A percentile compares a stretch with the other conserved stretches of the same genome.
Evolutionary conservation across 1,284 basidiomycete species (phyloP).

Genomic region (Polyporus tsugae): DNA sequence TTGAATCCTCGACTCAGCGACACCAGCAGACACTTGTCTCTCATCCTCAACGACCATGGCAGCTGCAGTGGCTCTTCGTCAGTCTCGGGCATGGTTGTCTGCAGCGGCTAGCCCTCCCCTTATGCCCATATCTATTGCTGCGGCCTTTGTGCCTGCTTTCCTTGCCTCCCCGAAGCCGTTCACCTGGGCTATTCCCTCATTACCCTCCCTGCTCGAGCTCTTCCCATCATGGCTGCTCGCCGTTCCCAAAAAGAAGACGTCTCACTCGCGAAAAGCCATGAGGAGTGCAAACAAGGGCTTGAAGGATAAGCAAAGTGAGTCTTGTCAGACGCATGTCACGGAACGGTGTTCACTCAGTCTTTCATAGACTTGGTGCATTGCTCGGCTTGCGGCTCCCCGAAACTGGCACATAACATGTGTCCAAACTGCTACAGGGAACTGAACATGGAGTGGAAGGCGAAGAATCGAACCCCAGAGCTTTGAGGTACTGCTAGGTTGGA

Average conservation of each 20-base stretch:
- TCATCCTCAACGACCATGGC: conserved; percentile 47
- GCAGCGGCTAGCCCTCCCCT: conserved; percentile 50
- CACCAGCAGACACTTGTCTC: conserved; percentile 4
- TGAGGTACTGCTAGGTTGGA: conserved; percentile 6
- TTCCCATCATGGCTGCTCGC: conserved; percentile 91
- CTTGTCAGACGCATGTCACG: not conserved
- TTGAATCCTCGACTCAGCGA: not conserved
- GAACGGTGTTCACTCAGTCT: conserved; percentile 15
- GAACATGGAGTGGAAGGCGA: conserved; percentile 69
- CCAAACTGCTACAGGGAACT: conserved; percentile 85
- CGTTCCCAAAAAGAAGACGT: conserved; percentile 95
- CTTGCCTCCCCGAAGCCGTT: conserved; percentile 45
- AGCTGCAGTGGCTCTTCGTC: conserved; percentile 46
- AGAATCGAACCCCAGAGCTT: conserved; percentile 19
- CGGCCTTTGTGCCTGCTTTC: conserved; percentile 41
- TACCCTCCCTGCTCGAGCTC: conserved; percentile 76
- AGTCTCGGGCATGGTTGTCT: conserved; percentile 42
- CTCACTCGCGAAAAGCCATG: conserved; percentile 96
- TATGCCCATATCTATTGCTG: conserved; percentile 41
- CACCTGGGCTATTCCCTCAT: conserved; percentile 58
- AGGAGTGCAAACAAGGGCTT: conserved; percentile 93
- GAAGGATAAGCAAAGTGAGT: conserved; percentile 92
- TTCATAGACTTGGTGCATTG: conserved; percentile 88
- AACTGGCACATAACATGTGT: conserved; percentile 92
- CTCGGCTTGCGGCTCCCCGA: conserved; percentile 89